phyloP scores from a whole-genome alignment of 2,329 filamentous ascomycete species.

The Leptographium radiaticola region DNA sequence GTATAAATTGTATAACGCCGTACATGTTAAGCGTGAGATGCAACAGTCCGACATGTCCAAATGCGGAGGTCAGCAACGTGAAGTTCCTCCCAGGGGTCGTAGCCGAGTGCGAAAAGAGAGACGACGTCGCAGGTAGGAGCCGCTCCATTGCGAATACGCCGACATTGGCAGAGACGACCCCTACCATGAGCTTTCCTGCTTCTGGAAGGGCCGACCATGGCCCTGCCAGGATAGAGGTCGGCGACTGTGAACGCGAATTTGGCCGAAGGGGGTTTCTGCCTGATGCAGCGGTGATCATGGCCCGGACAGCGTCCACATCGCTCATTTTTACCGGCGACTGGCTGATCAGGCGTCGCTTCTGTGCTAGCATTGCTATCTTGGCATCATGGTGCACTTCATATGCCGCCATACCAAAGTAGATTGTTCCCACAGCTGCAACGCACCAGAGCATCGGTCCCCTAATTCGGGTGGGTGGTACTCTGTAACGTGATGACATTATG shows the following conservation, averaged over 20 bases:
- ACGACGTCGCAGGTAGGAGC: conserved; percentile 6
- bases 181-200: conserved; percentile 7
- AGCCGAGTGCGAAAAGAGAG: conserved; percentile 12
- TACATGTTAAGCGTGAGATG: conserved; percentile 20
- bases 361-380: conserved; percentile 4
- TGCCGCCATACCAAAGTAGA: conserved; percentile 9
- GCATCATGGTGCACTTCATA: conserved; percentile 11
- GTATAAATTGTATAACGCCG: conserved; percentile 14
- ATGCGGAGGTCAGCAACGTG: conserved; percentile 18
- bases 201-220: conserved; percentile 10
- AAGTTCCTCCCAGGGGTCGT: conserved; percentile 6
- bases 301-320: conserved; percentile 1
- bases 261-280: neutral
- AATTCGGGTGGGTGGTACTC: neutral
- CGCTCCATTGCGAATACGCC: conserved; percentile 9
- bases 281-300: neutral
- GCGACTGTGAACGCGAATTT: conserved; percentile 1
- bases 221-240: neutral
- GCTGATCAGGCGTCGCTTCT: neutral
- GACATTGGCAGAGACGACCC: conserved; percentile 10
- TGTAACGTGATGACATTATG: no score
- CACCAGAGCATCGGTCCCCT: conserved; percentile 13
- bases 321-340: neutral
- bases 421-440: conserved; percentile 7
- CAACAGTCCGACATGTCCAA: conserved; percentile 15